Percentiles rank a stretch among this genome's conserved stretches.
These are phyloP conservation scores for Mangifera indica DNA, from an alignment of 345 rosid genomes.

Conservation along the genomic window DNA sequence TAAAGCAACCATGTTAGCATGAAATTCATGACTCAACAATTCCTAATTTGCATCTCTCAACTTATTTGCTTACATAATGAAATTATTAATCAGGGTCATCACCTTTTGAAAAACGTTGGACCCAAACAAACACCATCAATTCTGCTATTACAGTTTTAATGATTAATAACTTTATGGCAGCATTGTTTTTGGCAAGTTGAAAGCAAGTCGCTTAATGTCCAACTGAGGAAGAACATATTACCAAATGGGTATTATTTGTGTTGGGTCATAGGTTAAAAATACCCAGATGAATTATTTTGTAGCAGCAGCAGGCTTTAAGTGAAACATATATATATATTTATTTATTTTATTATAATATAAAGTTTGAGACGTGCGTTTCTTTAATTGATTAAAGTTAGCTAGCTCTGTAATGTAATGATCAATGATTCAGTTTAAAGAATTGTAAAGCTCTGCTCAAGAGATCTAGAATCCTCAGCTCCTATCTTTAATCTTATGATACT, in stretches of 20 bases:
- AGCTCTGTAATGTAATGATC: slow-evolving; percentile 23
- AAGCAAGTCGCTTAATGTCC: slow-evolving; percentile 4
- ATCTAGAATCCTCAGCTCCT: slow-evolving; percentile 39
- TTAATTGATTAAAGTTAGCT: slow-evolving; percentile 38
- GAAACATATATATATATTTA: too few relatives aligned
- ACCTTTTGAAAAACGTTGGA: too few relatives aligned
- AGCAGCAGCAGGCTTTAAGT: slow-evolving; percentile 11
- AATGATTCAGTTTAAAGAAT: slow-evolving; percentile 32
- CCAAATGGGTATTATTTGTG: not conserved
- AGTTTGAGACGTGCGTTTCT: slow-evolving; percentile 33
- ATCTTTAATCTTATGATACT: slow-evolving; percentile 39
- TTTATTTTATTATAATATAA: slow-evolving; percentile 9
- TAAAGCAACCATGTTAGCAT: slow-evolving; percentile 35
- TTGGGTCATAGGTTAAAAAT: not conserved
- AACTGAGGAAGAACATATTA: slow-evolving; percentile 5
- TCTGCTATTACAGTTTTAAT: too few relatives aligned
- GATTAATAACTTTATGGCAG: too few relatives aligned
- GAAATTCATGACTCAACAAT: slow-evolving; percentile 26
- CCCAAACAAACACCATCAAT: too few relatives aligned
- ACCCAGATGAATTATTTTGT: not conserved
- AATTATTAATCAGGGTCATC: too few relatives aligned
- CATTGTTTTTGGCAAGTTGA: too few relatives aligned
- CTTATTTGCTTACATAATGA: too few relatives aligned
- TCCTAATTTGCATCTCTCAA: too few relatives aligned
- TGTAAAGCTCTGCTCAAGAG: slow-evolving; percentile 24